These are phyloP conservation scores for Cyclocybe aegerita DNA, from an alignment of 768 basidiomycete genomes.

Conservation along the genomic window DNA sequence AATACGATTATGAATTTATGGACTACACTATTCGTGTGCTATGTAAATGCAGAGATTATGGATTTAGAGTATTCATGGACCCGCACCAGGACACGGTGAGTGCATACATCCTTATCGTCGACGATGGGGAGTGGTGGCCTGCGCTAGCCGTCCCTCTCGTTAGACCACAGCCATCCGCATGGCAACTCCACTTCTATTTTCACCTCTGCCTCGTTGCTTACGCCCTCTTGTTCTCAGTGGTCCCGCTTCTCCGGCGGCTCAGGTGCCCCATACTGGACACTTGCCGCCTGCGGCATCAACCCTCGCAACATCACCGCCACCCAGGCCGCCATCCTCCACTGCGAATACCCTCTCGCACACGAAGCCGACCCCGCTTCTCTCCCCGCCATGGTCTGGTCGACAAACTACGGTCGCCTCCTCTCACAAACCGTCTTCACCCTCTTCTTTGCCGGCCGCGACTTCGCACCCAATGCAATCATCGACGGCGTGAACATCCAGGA, in stretches of 20 bases:
- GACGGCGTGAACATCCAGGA: constrained; percentile 93
- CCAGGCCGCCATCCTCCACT: constrained; percentile 82
- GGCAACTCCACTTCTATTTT: too few relatives aligned
- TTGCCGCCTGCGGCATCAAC: constrained; percentile 87
- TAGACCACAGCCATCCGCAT: too few relatives aligned
- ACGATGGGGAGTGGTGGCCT: too few relatives aligned
- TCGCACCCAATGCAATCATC: constrained; percentile 88
- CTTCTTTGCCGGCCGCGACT: constrained; percentile 89
- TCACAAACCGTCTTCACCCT: constrained; percentile 91
- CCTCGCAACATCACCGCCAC: constrained; percentile 84
- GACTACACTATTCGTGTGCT: constrained; percentile 87
- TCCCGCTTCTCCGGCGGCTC: constrained; percentile 94
- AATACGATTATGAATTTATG: constrained; percentile 90
- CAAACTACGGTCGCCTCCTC: constrained; percentile 89
- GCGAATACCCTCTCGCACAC: constrained; percentile 74
- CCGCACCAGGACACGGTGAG: constrained; percentile 95
- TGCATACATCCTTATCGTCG: constrained; percentile 16
- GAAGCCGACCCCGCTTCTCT: constrained; percentile 67
- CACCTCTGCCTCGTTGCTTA: constrained; percentile 1
- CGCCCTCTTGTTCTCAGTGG: constrained; percentile 57
- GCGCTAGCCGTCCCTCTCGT: too few relatives aligned
- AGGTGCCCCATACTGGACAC: constrained; percentile 93
- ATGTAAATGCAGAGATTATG: constrained; percentile 89
- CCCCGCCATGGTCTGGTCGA: constrained; percentile 97
- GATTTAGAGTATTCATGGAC: constrained; percentile 91